Evolutionary conservation across 2,329 filamentous ascomycete species (phyloP), one percentile per base, ranked within the genome.

Genomic region (Herpotrichia juniperi): DNA sequence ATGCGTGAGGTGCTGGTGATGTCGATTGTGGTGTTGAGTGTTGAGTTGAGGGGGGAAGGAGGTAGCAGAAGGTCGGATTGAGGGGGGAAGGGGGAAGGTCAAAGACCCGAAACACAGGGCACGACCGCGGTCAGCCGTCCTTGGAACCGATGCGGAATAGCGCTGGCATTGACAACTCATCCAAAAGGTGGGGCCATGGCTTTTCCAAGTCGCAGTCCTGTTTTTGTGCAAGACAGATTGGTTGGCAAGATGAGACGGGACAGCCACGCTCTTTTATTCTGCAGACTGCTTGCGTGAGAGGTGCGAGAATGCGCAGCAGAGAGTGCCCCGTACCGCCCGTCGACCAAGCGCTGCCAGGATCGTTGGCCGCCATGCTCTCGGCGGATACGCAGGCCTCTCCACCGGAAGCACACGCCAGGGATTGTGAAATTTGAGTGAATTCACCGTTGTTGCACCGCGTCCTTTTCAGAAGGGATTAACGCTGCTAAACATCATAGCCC

Each of bases 91-190:
- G 53, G 55, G 55, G 50, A 50, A 50, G 24, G 47, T 48, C 34
- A 52, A 58, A 61, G 61, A 57, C 60, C n/a, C 61, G 65, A 69
- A 64, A 60, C 63, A 61, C 57, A 57, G 61, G 59, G 62, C 57
- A 61, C 39, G 50, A 67, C 66, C 64, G n/a, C n/a, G 63, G 63
- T 66, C 61, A 64, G 67, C 60, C 59, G 69, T 56, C 52, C 52
- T 58, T 61, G 57, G 32, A 40, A 32, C 52, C 57, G 47, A 61
- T 48, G 25, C 16, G 59, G 61, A 43, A 55, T 62, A 62, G 61
- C 57, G 59, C 48, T 28, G 58, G 62, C 54, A 65, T 57, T 72
- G 71, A 67, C 69, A 72, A 71, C 69, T 67, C 69, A 72, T 69
- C 62, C 61, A 66, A 48, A 59, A 59, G 63, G 63, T 62, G 66